phyloP scores from a whole-genome alignment of 2,329 filamentous ascomycete genomes.

The Penicillium sp. region DNA sequence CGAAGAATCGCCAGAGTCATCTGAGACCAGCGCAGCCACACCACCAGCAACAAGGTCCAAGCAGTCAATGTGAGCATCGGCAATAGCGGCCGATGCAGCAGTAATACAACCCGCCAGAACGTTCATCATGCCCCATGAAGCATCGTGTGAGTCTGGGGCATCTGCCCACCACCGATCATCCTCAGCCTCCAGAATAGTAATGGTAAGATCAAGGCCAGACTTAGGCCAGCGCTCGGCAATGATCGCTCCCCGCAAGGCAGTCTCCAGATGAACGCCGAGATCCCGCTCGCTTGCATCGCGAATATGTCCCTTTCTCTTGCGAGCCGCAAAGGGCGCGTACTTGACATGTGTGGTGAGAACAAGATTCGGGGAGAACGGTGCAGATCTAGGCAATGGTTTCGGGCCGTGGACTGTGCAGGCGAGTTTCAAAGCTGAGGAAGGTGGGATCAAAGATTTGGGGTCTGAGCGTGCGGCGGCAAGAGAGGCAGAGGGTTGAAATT shows the following conservation, averaged over 20 bases:
- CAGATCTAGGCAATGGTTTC: conserved; percentile 82
- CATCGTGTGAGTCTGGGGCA: conserved; percentile 50
- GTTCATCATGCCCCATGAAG: conserved; percentile 86
- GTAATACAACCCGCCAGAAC: conserved; percentile 90
- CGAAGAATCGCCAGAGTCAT: conserved; percentile 23
- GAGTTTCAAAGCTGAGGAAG: conserved; percentile 75
- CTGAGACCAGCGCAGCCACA: conserved; percentile 74
- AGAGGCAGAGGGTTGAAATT: conserved; percentile 52
- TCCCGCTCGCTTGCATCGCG: conserved; percentile 85
- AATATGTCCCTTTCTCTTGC: conserved; percentile 78
- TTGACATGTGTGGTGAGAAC: conserved; percentile 92
- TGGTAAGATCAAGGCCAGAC: conserved; percentile 90
- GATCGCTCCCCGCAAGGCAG: conserved; percentile 81
- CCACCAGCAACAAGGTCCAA: conserved; percentile 87
- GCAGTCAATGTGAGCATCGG: conserved; percentile 93
- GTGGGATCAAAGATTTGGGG: conserved; percentile 50
- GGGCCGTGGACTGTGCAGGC: conserved; percentile 92
- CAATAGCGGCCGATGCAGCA: conserved; percentile 86
- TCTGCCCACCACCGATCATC: conserved; percentile 71
- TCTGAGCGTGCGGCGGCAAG: conserved; percentile 45
- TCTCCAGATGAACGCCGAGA: conserved; percentile 85
- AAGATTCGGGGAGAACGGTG: conserved; percentile 88
- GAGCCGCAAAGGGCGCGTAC: conserved; percentile 90
- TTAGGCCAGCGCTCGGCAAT: conserved; percentile 98
- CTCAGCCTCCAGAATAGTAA: conserved; percentile 91